A percentile compares a stretch with the other conserved stretches of the same genome.
Conservation (phyloP, 352 stramenopile species). For the Phytophthora pisi region DNA sequence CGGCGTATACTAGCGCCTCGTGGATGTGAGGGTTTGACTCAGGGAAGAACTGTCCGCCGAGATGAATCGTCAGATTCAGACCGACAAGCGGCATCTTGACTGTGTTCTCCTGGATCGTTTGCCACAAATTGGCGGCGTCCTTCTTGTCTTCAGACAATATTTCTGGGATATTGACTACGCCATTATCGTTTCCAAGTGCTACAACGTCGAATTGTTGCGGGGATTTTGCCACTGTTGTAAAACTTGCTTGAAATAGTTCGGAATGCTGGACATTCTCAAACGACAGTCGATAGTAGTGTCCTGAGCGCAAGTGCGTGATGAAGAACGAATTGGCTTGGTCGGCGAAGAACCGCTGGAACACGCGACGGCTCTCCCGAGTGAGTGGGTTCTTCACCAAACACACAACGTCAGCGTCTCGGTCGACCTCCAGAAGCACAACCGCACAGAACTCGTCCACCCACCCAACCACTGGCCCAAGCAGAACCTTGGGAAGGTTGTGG, state of each 20-base stretch:
- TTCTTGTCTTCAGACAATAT: conserved; percentile 6
- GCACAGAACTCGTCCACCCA: conserved; percentile 65
- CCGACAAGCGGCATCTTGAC: conserved; percentile 38
- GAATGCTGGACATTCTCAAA: conserved; percentile 54
- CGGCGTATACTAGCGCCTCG: conserved; percentile 32
- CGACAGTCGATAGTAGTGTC: conserved; percentile 63
- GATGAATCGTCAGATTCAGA: conserved; percentile 56
- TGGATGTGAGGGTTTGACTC: conserved; percentile 42
- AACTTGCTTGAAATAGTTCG: conserved; percentile 46
- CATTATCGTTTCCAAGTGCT: conserved; percentile 40
- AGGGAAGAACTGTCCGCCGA: conserved; percentile 55
- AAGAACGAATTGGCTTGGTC: conserved; percentile 63
- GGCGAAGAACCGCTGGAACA: conserved; percentile 62
- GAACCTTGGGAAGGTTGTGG: conserved; percentile 36
- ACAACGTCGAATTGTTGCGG: conserved; percentile 48
- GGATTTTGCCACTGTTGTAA: conserved; percentile 44
- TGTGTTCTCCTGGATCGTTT: conserved; percentile 34
- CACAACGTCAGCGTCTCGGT: conserved; percentile 54
- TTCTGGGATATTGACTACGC: not conserved
- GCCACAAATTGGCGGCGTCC: conserved; percentile 28
- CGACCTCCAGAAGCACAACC: conserved; percentile 72
- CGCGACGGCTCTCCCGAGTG: conserved; percentile 40
- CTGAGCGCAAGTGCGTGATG: conserved; percentile 59
- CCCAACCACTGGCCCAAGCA: conserved; percentile 74
- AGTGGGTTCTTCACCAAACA: conserved; percentile 62